These are phyloP conservation scores for Articulospora tetracladia DNA, from an alignment of 495 filamentous ascomycete genomes.

Conservation along the genomic window DNA sequence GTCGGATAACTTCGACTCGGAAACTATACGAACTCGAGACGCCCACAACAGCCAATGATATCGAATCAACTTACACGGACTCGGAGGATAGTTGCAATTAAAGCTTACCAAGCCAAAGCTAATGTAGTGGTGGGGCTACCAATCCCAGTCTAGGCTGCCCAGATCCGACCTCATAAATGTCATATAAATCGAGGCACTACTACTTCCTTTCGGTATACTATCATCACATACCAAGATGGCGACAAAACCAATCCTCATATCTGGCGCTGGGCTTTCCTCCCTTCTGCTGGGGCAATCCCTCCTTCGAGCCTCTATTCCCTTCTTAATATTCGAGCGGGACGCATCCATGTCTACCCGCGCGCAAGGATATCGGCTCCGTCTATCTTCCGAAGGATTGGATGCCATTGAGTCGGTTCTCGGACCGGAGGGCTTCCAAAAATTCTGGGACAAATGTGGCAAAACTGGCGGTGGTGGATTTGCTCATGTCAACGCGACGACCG, in stretches of 20 bases:
- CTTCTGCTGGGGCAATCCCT: conserved; percentile 48
- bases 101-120: too few relatives aligned
- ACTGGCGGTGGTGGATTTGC: conserved; percentile 42
- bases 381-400: conserved; percentile 44
- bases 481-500: conserved; percentile 40
- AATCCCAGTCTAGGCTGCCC: too few relatives aligned
- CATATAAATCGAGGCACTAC: too few relatives aligned
- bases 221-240: conserved; percentile 14
- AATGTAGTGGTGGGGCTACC: too few relatives aligned
- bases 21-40: too few relatives aligned
- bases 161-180: too few relatives aligned
- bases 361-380: conserved; percentile 52
- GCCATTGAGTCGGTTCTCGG: conserved; percentile 49
- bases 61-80: too few relatives aligned
- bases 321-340: conserved; percentile 48
- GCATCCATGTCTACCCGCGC: conserved; percentile 43
- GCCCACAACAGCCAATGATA: too few relatives aligned
- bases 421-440: conserved; percentile 37
- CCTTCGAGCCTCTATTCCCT: conserved; percentile 40
- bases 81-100: too few relatives aligned
- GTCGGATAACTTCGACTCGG: too few relatives aligned
- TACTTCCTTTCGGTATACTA: background rate
- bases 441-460: conserved; percentile 51
- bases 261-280: conserved; percentile 47
- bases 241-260: conserved; percentile 47